Conservation (phyloP, 495 filamentous ascomycete genomes). For the Aspergillus diversus region DNA sequence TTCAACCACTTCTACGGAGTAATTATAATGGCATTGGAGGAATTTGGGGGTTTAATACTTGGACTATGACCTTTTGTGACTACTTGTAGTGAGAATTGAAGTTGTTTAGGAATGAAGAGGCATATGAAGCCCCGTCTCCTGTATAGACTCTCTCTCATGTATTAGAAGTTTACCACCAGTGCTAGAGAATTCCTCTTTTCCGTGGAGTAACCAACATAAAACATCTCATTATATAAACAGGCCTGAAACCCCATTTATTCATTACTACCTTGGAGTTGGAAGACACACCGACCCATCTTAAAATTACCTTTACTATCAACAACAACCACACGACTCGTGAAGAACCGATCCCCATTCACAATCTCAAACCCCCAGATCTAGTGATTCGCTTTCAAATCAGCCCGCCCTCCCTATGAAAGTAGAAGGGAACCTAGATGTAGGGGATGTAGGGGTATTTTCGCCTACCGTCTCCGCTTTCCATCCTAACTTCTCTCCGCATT, state of each 20-base stretch:
- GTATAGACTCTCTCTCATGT: too few species aligned
- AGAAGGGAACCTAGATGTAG: not conserved
- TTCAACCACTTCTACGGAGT: too few species aligned
- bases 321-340: constrained; percentile 6
- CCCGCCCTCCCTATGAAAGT: not conserved
- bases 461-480: constrained; percentile 7
- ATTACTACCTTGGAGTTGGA: constrained; percentile 2
- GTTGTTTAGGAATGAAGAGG: too few species aligned
- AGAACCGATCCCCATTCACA: constrained; percentile 2
- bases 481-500: constrained; percentile 1
- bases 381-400: not conserved
- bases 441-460: not conserved
- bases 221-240: not conserved
- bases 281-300: constrained; percentile 2
- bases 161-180: too few species aligned
- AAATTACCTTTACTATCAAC: constrained; percentile 5
- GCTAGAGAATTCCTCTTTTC: too few species aligned
- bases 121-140: too few species aligned
- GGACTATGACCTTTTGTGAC: too few species aligned
- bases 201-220: too few species aligned
- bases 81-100: too few species aligned
- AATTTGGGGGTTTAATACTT: too few species aligned
- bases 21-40: too few species aligned
- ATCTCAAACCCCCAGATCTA: constrained; percentile 13
- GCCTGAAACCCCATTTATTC: not conserved